Evolutionary conservation across 1,139 yeast genomes (phyloP).

Genomic region (Debaryomyces nepalensis): DNA sequence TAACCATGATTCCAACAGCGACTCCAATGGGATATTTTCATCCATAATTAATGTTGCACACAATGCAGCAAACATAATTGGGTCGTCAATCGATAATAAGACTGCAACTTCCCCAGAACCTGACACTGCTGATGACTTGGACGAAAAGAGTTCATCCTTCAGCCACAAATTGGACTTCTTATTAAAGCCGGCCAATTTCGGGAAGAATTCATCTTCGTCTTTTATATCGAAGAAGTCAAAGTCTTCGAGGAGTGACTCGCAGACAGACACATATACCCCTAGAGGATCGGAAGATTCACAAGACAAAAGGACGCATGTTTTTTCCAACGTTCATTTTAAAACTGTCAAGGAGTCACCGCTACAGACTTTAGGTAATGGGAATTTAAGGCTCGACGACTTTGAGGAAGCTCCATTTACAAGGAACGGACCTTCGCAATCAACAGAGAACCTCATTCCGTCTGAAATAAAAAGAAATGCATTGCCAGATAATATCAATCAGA

Average conservation of each 20-base stretch:
- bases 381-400: conserved; percentile 62
- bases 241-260: conserved; percentile 6
- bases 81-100: conserved; percentile 13
- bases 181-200: conserved; percentile 20
- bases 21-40: conserved; percentile 30
- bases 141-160: conserved; percentile 22
- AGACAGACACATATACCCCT: conserved; percentile 10
- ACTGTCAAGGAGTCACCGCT: conserved; percentile 62
- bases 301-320: conserved; percentile 7
- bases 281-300: conserved; percentile 7
- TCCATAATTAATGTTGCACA: conserved; percentile 36
- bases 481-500: conserved; percentile 26
- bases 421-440: conserved; percentile 23
- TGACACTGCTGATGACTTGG: conserved; percentile 11
- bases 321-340: conserved; percentile 53
- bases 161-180: conserved; percentile 25
- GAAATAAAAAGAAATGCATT: conserved; percentile 24
- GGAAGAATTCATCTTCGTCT: conserved; percentile 17
- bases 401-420: conserved; percentile 28
- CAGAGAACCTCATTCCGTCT: conserved; percentile 22
- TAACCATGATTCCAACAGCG: conserved; percentile 7
- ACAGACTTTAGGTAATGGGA: conserved; percentile 74
- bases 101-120: neutral
- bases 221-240: conserved; percentile 2
- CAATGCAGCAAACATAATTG: conserved; percentile 22